Conservation (phyloP, 257 asterid species). For the Solanum etuberosum region DNA sequence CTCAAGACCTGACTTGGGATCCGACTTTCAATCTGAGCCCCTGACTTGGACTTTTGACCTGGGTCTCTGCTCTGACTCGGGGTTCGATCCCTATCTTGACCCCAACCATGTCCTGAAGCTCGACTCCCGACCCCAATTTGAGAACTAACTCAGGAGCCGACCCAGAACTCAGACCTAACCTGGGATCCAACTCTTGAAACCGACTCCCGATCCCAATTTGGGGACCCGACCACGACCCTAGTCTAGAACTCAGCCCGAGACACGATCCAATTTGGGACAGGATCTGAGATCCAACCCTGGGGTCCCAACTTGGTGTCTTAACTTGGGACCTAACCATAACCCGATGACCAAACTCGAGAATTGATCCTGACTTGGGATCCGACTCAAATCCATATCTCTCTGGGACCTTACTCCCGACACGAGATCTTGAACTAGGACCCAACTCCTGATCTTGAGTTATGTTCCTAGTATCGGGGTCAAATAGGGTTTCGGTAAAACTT, state of each 20-base stretch:
- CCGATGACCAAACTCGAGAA: rapidly evolving
- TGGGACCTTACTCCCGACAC: rapidly evolving
- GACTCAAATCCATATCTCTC: neutral
- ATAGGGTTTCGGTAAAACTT: neutral
- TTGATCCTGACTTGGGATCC: neutral
- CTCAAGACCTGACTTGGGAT: neutral
- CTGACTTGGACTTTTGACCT: no score
- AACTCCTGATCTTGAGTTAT: neutral
- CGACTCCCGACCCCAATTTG: neutral
- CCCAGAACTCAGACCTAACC: neutral
- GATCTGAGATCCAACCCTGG: neutral
- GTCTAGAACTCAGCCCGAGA: neutral
- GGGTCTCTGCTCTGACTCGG: neutral
- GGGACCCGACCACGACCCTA: neutral
- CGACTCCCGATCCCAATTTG: neutral
- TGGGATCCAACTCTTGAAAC: neutral
- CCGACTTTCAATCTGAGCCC: rapidly evolving
- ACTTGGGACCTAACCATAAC: neutral
- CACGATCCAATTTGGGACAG: neutral
- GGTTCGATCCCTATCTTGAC: neutral
- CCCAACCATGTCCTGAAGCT: no score
- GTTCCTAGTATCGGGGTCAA: neutral
- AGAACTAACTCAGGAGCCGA: neutral
- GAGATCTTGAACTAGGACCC: neutral
- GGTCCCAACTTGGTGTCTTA: neutral